A percentile compares a stretch with the other conserved stretches of the same genome.
Evolutionary conservation across 495 filamentous ascomycete species (phyloP).

Genomic region (Bombardia bombarda): DNA sequence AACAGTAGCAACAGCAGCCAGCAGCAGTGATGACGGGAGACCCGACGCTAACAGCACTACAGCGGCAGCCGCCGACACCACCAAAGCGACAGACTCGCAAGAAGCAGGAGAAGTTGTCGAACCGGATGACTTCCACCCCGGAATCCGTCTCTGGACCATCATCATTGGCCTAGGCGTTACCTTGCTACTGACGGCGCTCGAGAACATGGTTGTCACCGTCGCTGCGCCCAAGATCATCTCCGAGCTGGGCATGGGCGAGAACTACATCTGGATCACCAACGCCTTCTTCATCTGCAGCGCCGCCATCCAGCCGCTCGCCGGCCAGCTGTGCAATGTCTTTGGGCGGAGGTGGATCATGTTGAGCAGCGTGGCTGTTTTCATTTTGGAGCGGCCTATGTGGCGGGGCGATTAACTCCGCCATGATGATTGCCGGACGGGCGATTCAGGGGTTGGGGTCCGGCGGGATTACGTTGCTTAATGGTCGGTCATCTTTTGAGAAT

Average conservation of each 20-base stretch:
- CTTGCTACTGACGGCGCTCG: not conserved
- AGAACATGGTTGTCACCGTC: slow-evolving; percentile 10
- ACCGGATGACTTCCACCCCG: too few species aligned
- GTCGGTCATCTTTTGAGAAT: too few species aligned
- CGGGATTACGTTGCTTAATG: too few species aligned
- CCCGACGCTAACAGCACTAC: too few species aligned
- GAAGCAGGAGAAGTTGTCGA: too few species aligned
- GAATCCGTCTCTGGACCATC: not conserved
- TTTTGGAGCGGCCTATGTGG: slow-evolving; percentile 32
- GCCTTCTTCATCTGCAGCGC: slow-evolving; percentile 25
- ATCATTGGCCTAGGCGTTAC: not conserved
- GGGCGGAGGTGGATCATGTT: slow-evolving; percentile 8
- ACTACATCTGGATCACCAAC: slow-evolving; percentile 39
- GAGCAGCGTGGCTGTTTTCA: slow-evolving; percentile 22
- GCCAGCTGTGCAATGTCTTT: slow-evolving; percentile 11
- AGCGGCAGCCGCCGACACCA: too few species aligned
- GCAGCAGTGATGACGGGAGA: too few species aligned
- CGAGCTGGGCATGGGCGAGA: slow-evolving; percentile 22
- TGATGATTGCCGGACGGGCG: slow-evolving; percentile 64
- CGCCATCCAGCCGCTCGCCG: slow-evolving; percentile 11
- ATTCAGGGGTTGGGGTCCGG: slow-evolving; percentile 75
- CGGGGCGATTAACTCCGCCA: slow-evolving; percentile 27
- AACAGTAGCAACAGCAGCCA: too few species aligned
- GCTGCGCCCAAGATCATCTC: slow-evolving; percentile 32
- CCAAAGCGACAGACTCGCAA: too few species aligned